Evolutionary conservation across 768 basidiomycete species (phyloP).

Genomic region (Tubosaeta sp.): DNA sequence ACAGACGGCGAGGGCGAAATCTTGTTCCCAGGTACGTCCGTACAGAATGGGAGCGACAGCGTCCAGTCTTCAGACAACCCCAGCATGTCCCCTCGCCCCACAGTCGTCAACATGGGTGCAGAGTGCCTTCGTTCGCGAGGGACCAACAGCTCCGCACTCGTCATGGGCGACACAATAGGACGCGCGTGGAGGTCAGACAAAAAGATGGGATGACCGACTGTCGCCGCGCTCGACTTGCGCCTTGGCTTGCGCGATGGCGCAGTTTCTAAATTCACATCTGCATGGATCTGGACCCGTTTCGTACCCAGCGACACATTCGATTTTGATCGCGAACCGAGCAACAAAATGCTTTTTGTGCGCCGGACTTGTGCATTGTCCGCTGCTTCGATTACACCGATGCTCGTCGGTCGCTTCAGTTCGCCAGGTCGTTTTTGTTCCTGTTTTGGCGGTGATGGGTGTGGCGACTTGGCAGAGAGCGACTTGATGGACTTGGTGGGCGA

Average conservation of each 20-base stretch:
- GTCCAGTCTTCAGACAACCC: slow-evolving; percentile 24
- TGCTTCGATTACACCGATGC: slow-evolving; percentile 30
- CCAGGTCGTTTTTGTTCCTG: slow-evolving; percentile 4
- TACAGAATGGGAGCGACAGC: slow-evolving; percentile 28
- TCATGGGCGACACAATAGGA: neutral
- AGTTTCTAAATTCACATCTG: slow-evolving; percentile 16
- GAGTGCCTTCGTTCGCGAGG: slow-evolving; percentile 30
- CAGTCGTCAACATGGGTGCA: slow-evolving; percentile 21
- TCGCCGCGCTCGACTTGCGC: slow-evolving; percentile 26
- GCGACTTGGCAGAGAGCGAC: slow-evolving; percentile 2
- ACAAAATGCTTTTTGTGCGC: slow-evolving; percentile 30
- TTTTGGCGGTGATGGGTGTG: slow-evolving; percentile 7
- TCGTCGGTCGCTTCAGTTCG: slow-evolving; percentile 22
- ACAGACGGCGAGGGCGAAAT: slow-evolving; percentile 5
- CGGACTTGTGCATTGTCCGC: slow-evolving; percentile 23
- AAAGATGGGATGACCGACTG: slow-evolving; percentile 1
- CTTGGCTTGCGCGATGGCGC: slow-evolving; percentile 14
- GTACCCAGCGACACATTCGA: slow-evolving; percentile 15
- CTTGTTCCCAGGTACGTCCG: slow-evolving; percentile 23
- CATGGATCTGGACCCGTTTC: slow-evolving; percentile 29
- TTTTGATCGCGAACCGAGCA: slow-evolving; percentile 28
- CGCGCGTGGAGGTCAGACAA: neutral
- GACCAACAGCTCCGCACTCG: slow-evolving; percentile 18
- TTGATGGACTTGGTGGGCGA: slow-evolving; percentile 22
- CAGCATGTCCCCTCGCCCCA: neutral